Evolutionary conservation across 345 rosid genomes (phyloP), one percentile per base, ranked within the genome.

Genomic region (Laguncularia racemosa): DNA sequence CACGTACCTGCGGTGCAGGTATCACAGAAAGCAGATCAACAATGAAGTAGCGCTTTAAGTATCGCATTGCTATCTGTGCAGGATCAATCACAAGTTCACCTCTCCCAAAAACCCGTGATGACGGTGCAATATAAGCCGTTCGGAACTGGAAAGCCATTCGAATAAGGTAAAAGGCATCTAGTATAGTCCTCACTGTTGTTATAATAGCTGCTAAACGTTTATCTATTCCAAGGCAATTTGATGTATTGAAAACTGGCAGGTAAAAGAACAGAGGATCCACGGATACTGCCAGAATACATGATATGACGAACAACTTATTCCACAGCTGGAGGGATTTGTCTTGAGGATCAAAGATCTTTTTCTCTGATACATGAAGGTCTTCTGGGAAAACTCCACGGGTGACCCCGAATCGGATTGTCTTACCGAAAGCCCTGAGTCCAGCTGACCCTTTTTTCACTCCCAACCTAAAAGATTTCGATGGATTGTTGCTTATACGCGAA

Each of bases 61-160:
- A 89, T 20, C 92, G 74, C 53, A 70, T 58, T 5, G 97, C 91
- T 55, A 89, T 89, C 64, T 86, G 71, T 48, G 81, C 83, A 61
- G 95, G 71, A 69, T 86, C 92, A 17, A 86, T 87, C n/a, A 89
- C 97, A 56, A 89, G 95, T 72, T 89, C 97, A 56, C 97, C 97
- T 18, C 97, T 78, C 28, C 97, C 97, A 38, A 89, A 89, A n/a
- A 89, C 97, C 33, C 97, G 72, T 3, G 97, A 89, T 3, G 97
- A 89, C 14, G 95, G 97, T 18, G 97, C 97, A 56, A 86, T 78
- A 52, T 73, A 89, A 12, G 95, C 95, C 18, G 91, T 89, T 10
- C 88, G 81, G 58, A 89, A 89, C 68, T 89, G 97, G 48, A 89
- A 78, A 59, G 75, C 81, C 80, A 89, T 79, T 15, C 92, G 83